Evolutionary conservation across 257 asterid species (phyloP).

Genomic region (Paulownia fortunei): DNA sequence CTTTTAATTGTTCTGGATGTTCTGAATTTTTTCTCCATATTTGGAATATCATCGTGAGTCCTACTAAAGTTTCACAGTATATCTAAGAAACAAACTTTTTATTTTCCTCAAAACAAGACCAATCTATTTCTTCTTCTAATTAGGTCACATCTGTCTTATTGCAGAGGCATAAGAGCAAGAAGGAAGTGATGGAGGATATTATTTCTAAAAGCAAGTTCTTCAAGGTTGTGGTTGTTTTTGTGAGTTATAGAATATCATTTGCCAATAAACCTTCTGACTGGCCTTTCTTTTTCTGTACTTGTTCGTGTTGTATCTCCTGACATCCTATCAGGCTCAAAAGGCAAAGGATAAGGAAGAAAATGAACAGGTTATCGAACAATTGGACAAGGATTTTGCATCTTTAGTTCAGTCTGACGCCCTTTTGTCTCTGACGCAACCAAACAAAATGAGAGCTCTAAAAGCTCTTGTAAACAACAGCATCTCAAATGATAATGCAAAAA

Average conservation of each 20-base stretch:
- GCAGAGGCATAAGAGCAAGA: constrained; percentile 92
- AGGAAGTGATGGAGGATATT: constrained; percentile 94
- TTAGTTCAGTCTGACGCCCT: constrained; percentile 80
- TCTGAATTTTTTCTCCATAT: background rate
- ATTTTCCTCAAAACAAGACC: background rate
- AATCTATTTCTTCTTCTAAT: constrained; percentile 34
- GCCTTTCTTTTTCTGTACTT: background rate
- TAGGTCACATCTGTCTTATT: constrained; percentile 26
- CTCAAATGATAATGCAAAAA: constrained; percentile 49
- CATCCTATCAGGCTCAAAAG: constrained; percentile 79
- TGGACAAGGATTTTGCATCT: constrained; percentile 80
- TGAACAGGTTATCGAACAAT: constrained; percentile 66
- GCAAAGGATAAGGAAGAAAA: constrained; percentile 95
- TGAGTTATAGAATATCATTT: constrained; percentile 21
- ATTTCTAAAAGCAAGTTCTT: constrained; percentile 88
- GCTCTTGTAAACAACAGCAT: constrained; percentile 64
- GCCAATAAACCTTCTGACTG: constrained; percentile 19
- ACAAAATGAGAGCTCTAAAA: constrained; percentile 72
- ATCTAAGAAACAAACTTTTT: background rate
- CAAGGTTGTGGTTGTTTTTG: constrained; percentile 63
- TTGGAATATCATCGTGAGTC: background rate
- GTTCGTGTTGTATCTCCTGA: constrained; percentile 25
- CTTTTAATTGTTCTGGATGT: background rate
- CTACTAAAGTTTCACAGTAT: background rate
- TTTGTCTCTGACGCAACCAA: constrained; percentile 74